These are phyloP conservation scores for Rubroshorea leprosula DNA, from an alignment of 345 rosid genomes.

Conservation along the genomic window DNA sequence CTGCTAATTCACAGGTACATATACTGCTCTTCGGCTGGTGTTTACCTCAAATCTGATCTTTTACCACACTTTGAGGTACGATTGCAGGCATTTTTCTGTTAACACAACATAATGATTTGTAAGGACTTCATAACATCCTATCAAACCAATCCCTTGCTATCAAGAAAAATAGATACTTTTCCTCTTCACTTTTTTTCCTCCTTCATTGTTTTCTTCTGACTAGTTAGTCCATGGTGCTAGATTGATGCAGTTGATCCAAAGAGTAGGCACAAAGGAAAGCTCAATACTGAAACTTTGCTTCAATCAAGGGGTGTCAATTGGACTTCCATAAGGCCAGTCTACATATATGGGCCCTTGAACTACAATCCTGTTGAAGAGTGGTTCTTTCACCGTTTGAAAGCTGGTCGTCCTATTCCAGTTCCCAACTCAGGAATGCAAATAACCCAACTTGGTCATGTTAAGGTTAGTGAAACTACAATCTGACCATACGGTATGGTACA, in stretches of 20 bases:
- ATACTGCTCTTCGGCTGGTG: constrained; percentile 97
- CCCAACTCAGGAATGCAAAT: constrained; percentile 82
- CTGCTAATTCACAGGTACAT: constrained; percentile 54
- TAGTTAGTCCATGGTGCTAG: constrained; percentile 25
- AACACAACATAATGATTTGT: too few species aligned
- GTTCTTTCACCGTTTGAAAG: constrained; percentile 94
- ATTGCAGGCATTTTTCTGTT: constrained; percentile 2
- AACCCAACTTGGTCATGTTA: constrained; percentile 92
- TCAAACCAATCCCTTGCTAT: too few species aligned
- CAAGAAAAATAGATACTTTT: neutral
- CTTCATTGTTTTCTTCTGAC: neutral
- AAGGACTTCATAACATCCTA: too few species aligned
- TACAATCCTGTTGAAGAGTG: constrained; percentile 98
- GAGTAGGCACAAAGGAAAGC: constrained; percentile 98
- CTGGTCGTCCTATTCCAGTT: constrained; percentile 87
- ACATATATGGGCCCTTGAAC: constrained; percentile 93
- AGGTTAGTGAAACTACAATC: constrained; percentile 43
- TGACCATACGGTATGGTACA: neutral
- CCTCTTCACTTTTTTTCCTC: neutral
- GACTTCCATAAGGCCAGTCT: constrained; percentile 91
- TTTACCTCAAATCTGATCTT: constrained; percentile 80
- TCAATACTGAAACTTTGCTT: constrained; percentile 69
- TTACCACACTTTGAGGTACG: constrained; percentile 82
- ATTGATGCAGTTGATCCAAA: constrained; percentile 90
- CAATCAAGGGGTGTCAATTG: constrained; percentile 72